phyloP scores from a whole-genome alignment of 1,139 yeast species.

The Kurtzmaniella natalensis region DNA sequence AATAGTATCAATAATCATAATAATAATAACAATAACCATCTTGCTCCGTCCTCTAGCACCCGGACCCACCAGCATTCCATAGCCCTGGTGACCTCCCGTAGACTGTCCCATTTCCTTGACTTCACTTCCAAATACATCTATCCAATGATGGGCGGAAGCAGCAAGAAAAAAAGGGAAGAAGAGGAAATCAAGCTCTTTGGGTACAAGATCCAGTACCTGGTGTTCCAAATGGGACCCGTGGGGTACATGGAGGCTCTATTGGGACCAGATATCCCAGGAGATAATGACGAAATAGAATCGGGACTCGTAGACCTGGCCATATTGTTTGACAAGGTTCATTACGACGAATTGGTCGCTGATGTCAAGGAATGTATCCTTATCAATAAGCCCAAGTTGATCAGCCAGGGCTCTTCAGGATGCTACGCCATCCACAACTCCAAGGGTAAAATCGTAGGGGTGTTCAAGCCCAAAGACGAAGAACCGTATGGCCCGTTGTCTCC shows the following conservation, averaged over 20 bases:
- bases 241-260: slow-evolving; percentile 64
- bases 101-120: not conserved
- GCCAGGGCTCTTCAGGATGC: slow-evolving; percentile 70
- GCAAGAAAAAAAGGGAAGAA: slow-evolving; percentile 11
- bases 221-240: slow-evolving; percentile 38
- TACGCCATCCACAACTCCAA: slow-evolving; percentile 49
- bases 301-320: no score
- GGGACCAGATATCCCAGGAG: slow-evolving; percentile 36
- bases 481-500: slow-evolving; percentile 79
- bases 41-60: no score
- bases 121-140: slow-evolving; percentile 22
- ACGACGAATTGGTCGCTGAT: not conserved
- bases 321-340: no score
- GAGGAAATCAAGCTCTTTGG: slow-evolving; percentile 3
- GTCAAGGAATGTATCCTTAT: not conserved
- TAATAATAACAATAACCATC: no score
- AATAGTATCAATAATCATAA: no score
- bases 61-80: no score
- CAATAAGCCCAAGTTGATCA: slow-evolving; percentile 48
- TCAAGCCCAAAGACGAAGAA: slow-evolving; percentile 79
- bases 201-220: slow-evolving; percentile 25
- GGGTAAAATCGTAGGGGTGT: slow-evolving; percentile 45
- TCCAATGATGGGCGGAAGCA: slow-evolving; percentile 26
- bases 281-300: not conserved
- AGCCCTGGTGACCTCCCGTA: no score